These are phyloP conservation scores for Grosmannia clavigera DNA, from an alignment of 2,329 filamentous ascomycete species.

Conservation along the genomic window DNA sequence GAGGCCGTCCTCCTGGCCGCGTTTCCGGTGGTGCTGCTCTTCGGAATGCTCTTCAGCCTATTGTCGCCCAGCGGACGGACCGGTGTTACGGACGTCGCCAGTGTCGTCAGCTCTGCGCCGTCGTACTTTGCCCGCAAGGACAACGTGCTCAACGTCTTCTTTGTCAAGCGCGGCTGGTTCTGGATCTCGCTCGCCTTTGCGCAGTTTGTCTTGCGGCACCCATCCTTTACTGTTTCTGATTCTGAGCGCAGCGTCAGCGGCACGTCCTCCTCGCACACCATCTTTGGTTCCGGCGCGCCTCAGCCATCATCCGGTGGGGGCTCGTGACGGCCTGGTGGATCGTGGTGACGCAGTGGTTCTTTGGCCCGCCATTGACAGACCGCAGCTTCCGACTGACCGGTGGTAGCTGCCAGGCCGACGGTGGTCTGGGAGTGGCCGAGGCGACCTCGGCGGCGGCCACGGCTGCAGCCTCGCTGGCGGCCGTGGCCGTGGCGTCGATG, in stretches of 20 bases:
- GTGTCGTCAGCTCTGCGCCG: slow-evolving; percentile 43
- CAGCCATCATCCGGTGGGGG: slow-evolving; percentile 53
- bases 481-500: slow-evolving; percentile 48
- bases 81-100: slow-evolving; percentile 46
- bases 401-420: slow-evolving; percentile 59
- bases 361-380: slow-evolving; percentile 83
- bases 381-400: slow-evolving; percentile 81
- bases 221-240: slow-evolving; percentile 24
- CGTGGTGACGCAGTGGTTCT: slow-evolving; percentile 90
- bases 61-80: slow-evolving; percentile 61
- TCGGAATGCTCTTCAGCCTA: slow-evolving; percentile 70
- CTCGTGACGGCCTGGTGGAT: slow-evolving; percentile 71
- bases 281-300: slow-evolving; percentile 22
- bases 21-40: slow-evolving; percentile 66
- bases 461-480: slow-evolving; percentile 9
- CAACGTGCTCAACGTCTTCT: slow-evolving; percentile 84
- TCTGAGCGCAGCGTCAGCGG: slow-evolving; percentile 3
- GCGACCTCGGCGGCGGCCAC: slow-evolving; percentile 23
- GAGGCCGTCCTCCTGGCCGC: slow-evolving; percentile 52
- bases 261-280: slow-evolving; percentile 10
- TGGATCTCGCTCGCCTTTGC: slow-evolving; percentile 74
- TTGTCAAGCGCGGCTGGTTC: slow-evolving; percentile 91
- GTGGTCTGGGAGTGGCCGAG: slow-evolving; percentile 23
- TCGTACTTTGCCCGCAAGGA: slow-evolving; percentile 89
- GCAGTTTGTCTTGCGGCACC: slow-evolving; percentile 57